Percentiles rank a stretch among this genome's conserved stretches.
Conservation (phyloP, 441 rosid species). For the Isatis lusitanica region DNA sequence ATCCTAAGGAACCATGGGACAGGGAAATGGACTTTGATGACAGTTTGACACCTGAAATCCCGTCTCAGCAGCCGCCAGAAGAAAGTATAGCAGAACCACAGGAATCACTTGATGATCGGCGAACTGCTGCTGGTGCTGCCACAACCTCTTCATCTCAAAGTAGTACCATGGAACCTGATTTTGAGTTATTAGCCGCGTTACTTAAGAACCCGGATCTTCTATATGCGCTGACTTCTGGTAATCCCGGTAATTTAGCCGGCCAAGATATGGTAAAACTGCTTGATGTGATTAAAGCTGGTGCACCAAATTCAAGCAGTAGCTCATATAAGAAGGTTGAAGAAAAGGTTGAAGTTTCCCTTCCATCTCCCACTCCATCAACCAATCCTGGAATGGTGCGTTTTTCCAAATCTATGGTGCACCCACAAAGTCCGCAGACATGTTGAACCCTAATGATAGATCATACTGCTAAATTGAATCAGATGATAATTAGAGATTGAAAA, state of each 20-base stretch:
- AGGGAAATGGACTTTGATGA: slow-evolving; percentile 92
- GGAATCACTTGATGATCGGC: slow-evolving; percentile 44
- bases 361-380: slow-evolving; percentile 93
- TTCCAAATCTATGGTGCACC: slow-evolving; percentile 22
- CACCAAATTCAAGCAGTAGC: slow-evolving; percentile 43
- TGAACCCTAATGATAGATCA: slow-evolving; percentile 26
- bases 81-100: slow-evolving; percentile 49
- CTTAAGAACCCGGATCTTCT: slow-evolving; percentile 91
- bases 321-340: slow-evolving; percentile 52
- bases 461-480: slow-evolving; percentile 24
- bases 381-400: slow-evolving; percentile 96
- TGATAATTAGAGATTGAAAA: background rate
- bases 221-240: slow-evolving; percentile 87
- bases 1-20: slow-evolving; percentile 99
- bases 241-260: slow-evolving; percentile 57
- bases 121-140: slow-evolving; percentile 37
- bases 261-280: slow-evolving; percentile 86
- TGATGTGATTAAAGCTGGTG: slow-evolving; percentile 85
- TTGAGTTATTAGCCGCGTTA: slow-evolving; percentile 89
- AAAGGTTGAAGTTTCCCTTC: slow-evolving; percentile 91
- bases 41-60: slow-evolving; percentile 82
- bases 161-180: slow-evolving; percentile 67
- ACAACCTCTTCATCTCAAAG: slow-evolving; percentile 43
- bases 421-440: slow-evolving; percentile 34
- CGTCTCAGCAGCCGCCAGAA: slow-evolving; percentile 77